phyloP scores from a whole-genome alignment of 2,329 filamentous ascomycete genomes.

The Trichothecium sympodiale region DNA sequence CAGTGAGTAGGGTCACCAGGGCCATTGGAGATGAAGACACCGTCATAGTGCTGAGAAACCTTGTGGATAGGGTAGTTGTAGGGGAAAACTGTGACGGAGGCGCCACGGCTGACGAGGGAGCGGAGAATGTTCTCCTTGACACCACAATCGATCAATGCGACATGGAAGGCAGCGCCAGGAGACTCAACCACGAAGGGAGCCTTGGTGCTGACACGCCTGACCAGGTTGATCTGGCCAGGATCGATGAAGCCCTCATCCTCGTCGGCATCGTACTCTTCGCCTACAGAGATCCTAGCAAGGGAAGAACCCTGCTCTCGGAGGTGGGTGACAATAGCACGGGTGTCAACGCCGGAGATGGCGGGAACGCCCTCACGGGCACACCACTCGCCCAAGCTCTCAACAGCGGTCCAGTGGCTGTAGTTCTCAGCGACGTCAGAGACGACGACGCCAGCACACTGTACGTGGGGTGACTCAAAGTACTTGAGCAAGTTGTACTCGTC shows the following conservation, averaged over 20 bases:
- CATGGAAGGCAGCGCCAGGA: constrained; percentile 70
- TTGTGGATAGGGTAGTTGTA: constrained; percentile 98
- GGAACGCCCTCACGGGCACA: constrained; percentile 93
- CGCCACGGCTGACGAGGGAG: constrained; percentile 81
- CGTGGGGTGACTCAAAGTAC: constrained; percentile 97
- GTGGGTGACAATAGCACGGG: constrained; percentile 89
- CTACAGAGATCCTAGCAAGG: constrained; percentile 84
- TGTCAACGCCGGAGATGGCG: constrained; percentile 93
- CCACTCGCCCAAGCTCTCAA: constrained; percentile 88
- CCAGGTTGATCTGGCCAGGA: constrained; percentile 91
- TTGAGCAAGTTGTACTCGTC: constrained; percentile 87
- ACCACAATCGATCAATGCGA: constrained; percentile 93
- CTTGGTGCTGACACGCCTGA: constrained; percentile 94
- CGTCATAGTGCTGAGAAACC: constrained; percentile 94
- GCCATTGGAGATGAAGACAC: constrained; percentile 98
- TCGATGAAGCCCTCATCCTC: constrained; percentile 95
- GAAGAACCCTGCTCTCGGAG: constrained; percentile 95
- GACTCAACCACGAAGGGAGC: constrained; percentile 92
- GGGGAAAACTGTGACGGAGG: constrained; percentile 88
- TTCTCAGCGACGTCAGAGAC: constrained; percentile 87
- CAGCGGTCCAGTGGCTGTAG: constrained; percentile 98
- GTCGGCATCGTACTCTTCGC: constrained; percentile 96
- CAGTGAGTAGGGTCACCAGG: constrained; percentile 97
- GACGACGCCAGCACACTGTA: constrained; percentile 91
- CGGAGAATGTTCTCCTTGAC: constrained; percentile 99